Conservation (phyloP, 2,329 filamentous ascomycete genomes). For the Stachybotrys echinatus region DNA sequence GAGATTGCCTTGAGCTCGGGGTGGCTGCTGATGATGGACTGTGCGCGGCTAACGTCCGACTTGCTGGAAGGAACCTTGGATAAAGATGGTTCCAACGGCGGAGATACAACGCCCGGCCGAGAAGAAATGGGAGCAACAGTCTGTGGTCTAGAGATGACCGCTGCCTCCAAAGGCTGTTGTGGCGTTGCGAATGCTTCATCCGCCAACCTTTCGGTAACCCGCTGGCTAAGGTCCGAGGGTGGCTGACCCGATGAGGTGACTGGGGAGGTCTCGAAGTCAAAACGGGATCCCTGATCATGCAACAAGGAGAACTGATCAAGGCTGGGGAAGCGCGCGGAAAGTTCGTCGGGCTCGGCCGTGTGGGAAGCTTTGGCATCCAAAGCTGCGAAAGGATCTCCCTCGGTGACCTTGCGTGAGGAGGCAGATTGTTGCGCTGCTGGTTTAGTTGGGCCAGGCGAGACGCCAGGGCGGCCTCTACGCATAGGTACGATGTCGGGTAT, state of each 20-base stretch:
- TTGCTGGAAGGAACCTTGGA: constrained; percentile 37
- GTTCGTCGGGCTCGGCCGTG: constrained; percentile 62
- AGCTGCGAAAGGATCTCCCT: constrained; percentile 83
- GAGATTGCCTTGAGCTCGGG: constrained; percentile 57
- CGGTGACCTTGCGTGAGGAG: constrained; percentile 62
- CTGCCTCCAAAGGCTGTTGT: constrained; percentile 11
- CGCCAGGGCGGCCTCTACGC: constrained; percentile 69
- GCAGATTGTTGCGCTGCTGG: constrained; percentile 42
- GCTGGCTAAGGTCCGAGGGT: constrained; percentile 49
- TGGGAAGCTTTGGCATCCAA: constrained; percentile 60
- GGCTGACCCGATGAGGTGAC: constrained; percentile 22
- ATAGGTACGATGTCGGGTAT: constrained; percentile 92
- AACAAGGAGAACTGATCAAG: constrained; percentile 89
- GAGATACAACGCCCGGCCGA: constrained; percentile 13
- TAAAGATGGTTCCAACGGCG: constrained; percentile 19
- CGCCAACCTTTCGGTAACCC: constrained; percentile 70
- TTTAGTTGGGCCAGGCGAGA: constrained; percentile 25
- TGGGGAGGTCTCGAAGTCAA: constrained; percentile 66
- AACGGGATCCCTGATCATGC: constrained; percentile 77
- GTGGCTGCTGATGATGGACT: constrained; percentile 57
- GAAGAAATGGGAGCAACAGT: constrained; percentile 22
- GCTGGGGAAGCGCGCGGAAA: constrained; percentile 81
- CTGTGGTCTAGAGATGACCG: constrained; percentile 19
- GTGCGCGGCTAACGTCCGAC: constrained; percentile 53
- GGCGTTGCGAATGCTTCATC: constrained; percentile 73